Percentiles rank a stretch among this genome's conserved stretches.
Evolutionary conservation across 2,329 filamentous ascomycete genomes (phyloP).

Genomic region (Fusarium oligoseptatum): DNA sequence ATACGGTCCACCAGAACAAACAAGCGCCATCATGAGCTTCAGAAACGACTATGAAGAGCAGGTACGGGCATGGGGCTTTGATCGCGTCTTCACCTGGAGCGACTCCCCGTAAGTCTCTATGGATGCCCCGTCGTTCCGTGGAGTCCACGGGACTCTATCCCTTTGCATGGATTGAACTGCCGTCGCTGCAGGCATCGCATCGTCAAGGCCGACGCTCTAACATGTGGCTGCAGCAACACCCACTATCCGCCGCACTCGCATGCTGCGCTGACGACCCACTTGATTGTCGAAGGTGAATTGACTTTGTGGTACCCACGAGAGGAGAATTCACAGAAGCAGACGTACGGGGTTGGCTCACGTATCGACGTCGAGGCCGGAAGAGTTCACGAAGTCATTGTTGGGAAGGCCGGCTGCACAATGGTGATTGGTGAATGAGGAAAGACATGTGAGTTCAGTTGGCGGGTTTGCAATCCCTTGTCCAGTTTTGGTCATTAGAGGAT

Average conservation of each 20-base stretch:
- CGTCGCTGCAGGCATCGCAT: conserved; percentile 17
- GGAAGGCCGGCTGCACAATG: conserved; percentile 75
- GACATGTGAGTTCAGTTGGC: background rate
- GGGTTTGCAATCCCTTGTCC: background rate
- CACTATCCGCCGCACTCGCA: conserved; percentile 79
- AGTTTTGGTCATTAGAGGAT: background rate
- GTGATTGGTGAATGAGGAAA: conserved; percentile 68
- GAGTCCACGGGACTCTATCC: background rate
- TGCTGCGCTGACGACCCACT: conserved; percentile 74
- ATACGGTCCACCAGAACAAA: background rate
- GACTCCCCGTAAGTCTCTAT: conserved; percentile 71
- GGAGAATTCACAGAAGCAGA: conserved; percentile 65
- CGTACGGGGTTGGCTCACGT: conserved; percentile 70
- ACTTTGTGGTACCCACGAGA: conserved; percentile 77
- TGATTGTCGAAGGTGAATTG: conserved; percentile 74
- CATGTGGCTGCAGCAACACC: conserved; percentile 64
- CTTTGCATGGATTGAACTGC: background rate
- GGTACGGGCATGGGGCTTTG: conserved; percentile 78
- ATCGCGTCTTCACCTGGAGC: conserved; percentile 78
- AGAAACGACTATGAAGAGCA: conserved; percentile 62
- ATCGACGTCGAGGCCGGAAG: conserved; percentile 75
- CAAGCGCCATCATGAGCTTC: conserved; percentile 43
- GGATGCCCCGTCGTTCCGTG: background rate
- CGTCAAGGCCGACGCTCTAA: conserved; percentile 17
- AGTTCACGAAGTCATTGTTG: conserved; percentile 79